Evolutionary conservation across 73 alveolate species (phyloP).

Genomic region (Symbiodinium natans): DNA sequence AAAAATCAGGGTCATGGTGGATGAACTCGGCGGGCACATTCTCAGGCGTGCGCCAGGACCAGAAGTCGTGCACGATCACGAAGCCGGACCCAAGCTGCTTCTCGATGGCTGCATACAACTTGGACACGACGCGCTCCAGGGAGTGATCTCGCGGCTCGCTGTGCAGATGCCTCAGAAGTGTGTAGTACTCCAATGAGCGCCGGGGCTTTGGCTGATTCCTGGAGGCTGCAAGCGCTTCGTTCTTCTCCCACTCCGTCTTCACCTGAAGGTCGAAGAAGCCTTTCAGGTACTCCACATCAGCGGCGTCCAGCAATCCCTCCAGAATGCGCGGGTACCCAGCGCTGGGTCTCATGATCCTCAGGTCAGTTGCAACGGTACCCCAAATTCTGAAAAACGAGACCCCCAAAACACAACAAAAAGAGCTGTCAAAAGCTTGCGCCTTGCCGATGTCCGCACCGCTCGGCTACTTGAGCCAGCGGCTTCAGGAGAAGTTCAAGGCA

Average conservation of each 20-base stretch:
- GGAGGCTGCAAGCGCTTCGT: not conserved
- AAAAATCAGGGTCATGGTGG: conserved; percentile 16
- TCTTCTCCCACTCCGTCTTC: not conserved
- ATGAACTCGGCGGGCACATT: conserved; percentile 25
- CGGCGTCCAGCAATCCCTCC: not conserved
- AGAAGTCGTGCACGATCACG: not conserved
- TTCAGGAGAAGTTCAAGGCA: not conserved
- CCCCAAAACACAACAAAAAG: not conserved
- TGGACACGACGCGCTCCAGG: not conserved
- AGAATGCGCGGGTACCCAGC: not conserved
- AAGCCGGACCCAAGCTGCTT: conserved; percentile 8
- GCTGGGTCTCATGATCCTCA: not conserved
- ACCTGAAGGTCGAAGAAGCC: not conserved
- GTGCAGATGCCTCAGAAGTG: not conserved
- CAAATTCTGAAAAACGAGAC: not conserved
- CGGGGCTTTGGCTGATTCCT: not conserved
- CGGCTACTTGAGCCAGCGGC: conserved; percentile 3
- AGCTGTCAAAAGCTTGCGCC: not conserved
- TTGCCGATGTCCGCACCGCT: not conserved
- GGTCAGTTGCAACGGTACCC: not conserved
- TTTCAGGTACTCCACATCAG: not conserved
- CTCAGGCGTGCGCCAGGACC: conserved; percentile 24
- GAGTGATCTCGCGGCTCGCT: not conserved
- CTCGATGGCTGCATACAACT: not conserved
- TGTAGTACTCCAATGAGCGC: conserved; percentile 25